These are phyloP conservation scores for Thielaviopsis musarum DNA, from an alignment of 2,329 filamentous ascomycete genomes.

Conservation along the genomic window DNA sequence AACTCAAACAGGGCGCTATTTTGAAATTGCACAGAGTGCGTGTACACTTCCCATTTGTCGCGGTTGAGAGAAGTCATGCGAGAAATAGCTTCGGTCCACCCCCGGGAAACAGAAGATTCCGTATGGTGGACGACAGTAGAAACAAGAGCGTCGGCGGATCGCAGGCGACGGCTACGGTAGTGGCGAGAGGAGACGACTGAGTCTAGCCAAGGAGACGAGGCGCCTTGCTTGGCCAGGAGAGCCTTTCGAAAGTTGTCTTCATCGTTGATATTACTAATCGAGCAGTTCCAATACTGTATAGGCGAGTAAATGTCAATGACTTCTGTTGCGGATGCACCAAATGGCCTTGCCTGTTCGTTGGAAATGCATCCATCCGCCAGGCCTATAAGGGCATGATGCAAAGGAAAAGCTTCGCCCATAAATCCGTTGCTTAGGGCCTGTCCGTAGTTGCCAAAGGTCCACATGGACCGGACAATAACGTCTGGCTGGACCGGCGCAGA, in stretches of 20 bases:
- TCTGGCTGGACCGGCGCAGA: slow-evolving; percentile 38
- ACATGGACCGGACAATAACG: slow-evolving; percentile 67
- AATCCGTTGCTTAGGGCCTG: slow-evolving; percentile 50
- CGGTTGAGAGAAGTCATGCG: slow-evolving; percentile 31
- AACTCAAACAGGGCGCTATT: slow-evolving; percentile 57
- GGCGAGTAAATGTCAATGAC: slow-evolving; percentile 45
- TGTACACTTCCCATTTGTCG: slow-evolving; percentile 48
- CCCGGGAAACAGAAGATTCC: slow-evolving; percentile 43
- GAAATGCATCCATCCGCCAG: slow-evolving; percentile 33
- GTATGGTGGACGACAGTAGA: slow-evolving; percentile 57
- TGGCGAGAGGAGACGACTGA: not conserved
- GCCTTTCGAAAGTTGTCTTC: slow-evolving; percentile 51
- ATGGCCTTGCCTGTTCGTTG: slow-evolving; percentile 25
- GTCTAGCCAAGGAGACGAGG: not conserved
- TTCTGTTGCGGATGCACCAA: slow-evolving; percentile 39
- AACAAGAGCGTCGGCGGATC: slow-evolving; percentile 55
- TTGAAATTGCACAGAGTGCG: slow-evolving; percentile 34
- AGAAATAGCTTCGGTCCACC: slow-evolving; percentile 46
- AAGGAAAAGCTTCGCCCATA: slow-evolving; percentile 46
- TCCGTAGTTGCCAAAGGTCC: slow-evolving; percentile 72
- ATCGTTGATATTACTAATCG: slow-evolving; percentile 33
- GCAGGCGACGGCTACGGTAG: slow-evolving; percentile 18
- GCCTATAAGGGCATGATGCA: slow-evolving; percentile 55
- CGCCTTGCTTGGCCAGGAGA: slow-evolving; percentile 22
- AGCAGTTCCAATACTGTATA: slow-evolving; percentile 64